A percentile compares a stretch with the other conserved stretches of the same genome.
These are phyloP conservation scores for Hylodesmum podocarpum DNA, from an alignment of 306 rosid genomes.

Conservation along the genomic window DNA sequence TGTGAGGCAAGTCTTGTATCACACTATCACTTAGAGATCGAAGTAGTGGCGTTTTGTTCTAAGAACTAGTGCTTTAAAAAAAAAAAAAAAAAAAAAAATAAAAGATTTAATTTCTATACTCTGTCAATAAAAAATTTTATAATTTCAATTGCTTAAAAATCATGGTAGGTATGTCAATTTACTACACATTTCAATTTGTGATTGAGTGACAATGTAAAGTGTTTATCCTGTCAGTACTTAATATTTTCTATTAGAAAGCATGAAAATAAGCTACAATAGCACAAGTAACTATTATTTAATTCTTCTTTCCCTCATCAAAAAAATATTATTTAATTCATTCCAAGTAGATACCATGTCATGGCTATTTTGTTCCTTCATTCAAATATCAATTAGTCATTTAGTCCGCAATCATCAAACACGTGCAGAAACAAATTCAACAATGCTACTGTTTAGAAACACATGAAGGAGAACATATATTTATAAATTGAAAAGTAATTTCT, in stretches of 20 bases:
- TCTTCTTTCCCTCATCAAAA: not conserved
- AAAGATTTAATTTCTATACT: too few species aligned
- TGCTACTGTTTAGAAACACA: too few species aligned
- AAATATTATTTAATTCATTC: too few species aligned
- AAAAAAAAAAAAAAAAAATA: not conserved
- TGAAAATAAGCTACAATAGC: not conserved
- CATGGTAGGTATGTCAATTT: too few species aligned
- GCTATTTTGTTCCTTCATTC: not conserved
- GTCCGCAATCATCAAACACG: not conserved
- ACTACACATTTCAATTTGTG: too few species aligned
- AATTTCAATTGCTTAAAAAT: not conserved
- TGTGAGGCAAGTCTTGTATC: not conserved
- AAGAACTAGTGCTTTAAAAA: not conserved
- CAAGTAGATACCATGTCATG: not conserved
- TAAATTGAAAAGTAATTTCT: too few species aligned
- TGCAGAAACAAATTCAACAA: not conserved
- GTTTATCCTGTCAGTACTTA: too few species aligned
- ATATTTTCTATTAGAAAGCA: not conserved
- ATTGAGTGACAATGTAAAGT: too few species aligned
- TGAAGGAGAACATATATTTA: too few species aligned
- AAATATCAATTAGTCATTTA: not conserved
- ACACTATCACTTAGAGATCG: not conserved
- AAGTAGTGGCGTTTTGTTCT: not conserved
- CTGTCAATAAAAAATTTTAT: too few species aligned
- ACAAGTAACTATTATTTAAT: not conserved